Evolutionary conservation across 805 yeast genomes (phyloP).

Genomic region (Pichia scutulata): DNA sequence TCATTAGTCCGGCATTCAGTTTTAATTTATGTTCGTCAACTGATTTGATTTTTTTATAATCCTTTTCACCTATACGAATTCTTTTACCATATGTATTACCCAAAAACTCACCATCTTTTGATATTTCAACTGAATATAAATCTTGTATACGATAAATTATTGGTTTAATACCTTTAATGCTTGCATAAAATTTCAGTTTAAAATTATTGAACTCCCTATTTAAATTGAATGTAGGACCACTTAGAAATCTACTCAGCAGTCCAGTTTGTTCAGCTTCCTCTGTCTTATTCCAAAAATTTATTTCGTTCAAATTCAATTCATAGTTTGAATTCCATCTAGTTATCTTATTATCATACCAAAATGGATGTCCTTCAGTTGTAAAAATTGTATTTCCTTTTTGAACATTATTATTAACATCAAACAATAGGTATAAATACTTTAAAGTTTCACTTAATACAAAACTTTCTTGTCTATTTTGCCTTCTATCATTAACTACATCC

Average conservation of each 20-base stretch:
- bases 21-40: background rate
- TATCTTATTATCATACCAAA: constrained; percentile 52
- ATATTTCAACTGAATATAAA: background rate
- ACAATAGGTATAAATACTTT: constrained; percentile 72
- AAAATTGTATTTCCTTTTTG: constrained; percentile 38
- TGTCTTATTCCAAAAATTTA: constrained; percentile 5
- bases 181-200: constrained; percentile 7
- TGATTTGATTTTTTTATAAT: background rate
- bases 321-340: constrained; percentile 1
- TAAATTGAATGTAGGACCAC: constrained; percentile 2
- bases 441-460: constrained; percentile 84
- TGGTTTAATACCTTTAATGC: background rate
- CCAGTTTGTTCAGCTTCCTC: background rate
- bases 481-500: constrained; percentile 53
- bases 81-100: background rate
- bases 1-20: background rate
- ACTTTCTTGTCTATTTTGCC: constrained; percentile 83
- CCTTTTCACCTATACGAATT: background rate
- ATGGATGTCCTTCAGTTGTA: constrained; percentile 88
- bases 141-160: background rate
- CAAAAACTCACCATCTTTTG: background rate
- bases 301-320: constrained; percentile 17
- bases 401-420: constrained; percentile 59
- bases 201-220: constrained; percentile 13
- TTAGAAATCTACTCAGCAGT: background rate